Percentiles rank a stretch among this genome's conserved stretches.
These are phyloP conservation scores for Leishmania mexicana DNA, from an alignment of 208 protist species.

Conservation along the genomic window DNA sequence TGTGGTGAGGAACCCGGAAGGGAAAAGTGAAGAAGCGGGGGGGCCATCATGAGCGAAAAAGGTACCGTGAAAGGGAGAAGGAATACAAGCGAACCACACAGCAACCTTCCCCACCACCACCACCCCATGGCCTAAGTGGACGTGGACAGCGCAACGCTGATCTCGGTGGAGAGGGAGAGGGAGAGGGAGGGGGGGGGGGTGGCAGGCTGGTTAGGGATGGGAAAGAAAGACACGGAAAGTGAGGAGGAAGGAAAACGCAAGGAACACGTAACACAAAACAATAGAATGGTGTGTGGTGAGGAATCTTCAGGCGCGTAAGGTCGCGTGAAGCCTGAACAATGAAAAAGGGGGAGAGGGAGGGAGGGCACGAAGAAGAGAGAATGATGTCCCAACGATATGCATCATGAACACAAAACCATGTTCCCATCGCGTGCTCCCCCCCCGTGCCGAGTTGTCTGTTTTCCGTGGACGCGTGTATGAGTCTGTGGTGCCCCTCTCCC, in stretches of 20 bases:
- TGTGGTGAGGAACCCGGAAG: background rate
- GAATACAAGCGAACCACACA: background rate
- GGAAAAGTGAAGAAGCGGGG: no score
- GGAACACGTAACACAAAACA: no score
- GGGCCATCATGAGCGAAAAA: no score
- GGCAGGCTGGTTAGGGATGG: no score
- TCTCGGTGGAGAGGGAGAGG: background rate
- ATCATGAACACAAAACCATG: background rate
- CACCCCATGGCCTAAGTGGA: background rate
- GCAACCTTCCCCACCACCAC: background rate
- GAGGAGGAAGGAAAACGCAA: background rate
- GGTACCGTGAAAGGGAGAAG: background rate
- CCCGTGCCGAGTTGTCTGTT: background rate
- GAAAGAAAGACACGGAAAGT: background rate
- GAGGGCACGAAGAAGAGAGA: background rate
- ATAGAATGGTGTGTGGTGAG: background rate
- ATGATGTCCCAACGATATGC: background rate
- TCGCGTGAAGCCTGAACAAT: background rate
- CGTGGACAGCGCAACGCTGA: background rate
- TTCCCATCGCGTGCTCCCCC: background rate
- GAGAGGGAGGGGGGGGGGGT: no score
- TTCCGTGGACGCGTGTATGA: background rate
- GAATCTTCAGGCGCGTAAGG: background rate
- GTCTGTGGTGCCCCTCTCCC: no score
- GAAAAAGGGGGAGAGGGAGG: background rate